Conservation (phyloP, 176 grass and related monocot genomes). For the Echinochloa phyllopogon region DNA sequence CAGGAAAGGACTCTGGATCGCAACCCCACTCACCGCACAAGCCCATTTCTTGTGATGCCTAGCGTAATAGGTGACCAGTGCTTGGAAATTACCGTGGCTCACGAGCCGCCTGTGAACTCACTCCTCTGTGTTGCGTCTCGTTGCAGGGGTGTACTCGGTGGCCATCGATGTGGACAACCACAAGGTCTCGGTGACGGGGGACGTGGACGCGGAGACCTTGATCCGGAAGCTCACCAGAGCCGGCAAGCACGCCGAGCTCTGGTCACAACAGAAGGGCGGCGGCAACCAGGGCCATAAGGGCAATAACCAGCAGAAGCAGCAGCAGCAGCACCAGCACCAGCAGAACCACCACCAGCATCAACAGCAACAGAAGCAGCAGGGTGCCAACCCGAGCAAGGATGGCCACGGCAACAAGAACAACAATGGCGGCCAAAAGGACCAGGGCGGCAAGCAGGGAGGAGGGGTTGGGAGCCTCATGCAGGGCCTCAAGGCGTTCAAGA, state of each 20-base stretch:
- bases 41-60: conserved; percentile 36
- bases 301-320: conserved; percentile 49
- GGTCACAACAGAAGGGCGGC: conserved; percentile 73
- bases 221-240: conserved; percentile 81
- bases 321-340: conserved; percentile 50
- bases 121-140: conserved; percentile 28
- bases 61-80: background rate
- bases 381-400: conserved; percentile 49
- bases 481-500: conserved; percentile 89
- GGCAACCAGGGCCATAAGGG: conserved; percentile 65
- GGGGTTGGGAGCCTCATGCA: conserved; percentile 74
- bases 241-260: conserved; percentile 90
- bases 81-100: conserved; percentile 38
- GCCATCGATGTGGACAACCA: conserved; percentile 86
- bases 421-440: conserved; percentile 54
- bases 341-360: conserved; percentile 44
- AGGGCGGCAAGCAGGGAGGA: conserved; percentile 70
- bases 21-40: conserved; percentile 35
- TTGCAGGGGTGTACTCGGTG: conserved; percentile 85
- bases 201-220: conserved; percentile 67
- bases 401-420: conserved; percentile 52
- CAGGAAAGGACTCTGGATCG: conserved; percentile 13
- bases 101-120: conserved; percentile 45
- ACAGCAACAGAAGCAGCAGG: conserved; percentile 64
- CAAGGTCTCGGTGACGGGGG: conserved; percentile 84